Evolutionary conservation across 176 grass and related monocot genomes (phyloP), one percentile per base, ranked within the genome.

Genomic region (Aegilops tauschii): DNA sequence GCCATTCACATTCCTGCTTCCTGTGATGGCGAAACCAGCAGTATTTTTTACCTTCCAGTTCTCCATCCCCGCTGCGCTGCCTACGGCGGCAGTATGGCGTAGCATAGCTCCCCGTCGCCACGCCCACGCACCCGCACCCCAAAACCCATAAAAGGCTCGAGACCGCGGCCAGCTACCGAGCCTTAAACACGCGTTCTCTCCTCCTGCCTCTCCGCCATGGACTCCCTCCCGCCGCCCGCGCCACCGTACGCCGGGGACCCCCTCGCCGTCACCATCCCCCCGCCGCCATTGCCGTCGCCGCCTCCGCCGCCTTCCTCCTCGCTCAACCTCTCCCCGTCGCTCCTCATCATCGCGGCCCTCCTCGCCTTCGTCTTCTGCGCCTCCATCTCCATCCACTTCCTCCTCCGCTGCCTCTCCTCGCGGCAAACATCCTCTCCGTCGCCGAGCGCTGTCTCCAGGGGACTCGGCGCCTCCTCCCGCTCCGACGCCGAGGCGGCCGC

Each of bases 381-480:
- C 30, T 95, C 91, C 54, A 58, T 92, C 27, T 91, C 91, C 71
- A 95, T 98, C 82, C 93, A 95, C 83, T 86, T 95, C 87, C 81
- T 98, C 85, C 93, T 95, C 61, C 93, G 95, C 40, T 88, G 89
- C 77, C 65, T 98, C 82, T 85, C 88, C 85, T 85, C 88, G 54
- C 86, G 58, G 4, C 61, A 74, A 21, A 23, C 73, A 8, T 84
- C 80, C 47, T 80, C 20, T 17, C 81, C 69, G 65, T 70, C 77
- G 9, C 75, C 80, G 16, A 81, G 61, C 12, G 69, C 80, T 8
- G 58, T 90, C 80, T 35, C 68, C 12, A 47, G 66, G 76, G 45
- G 28, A n/a, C 76, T n/a, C 27, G 11, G 77, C 69, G 36, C 73
- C 45, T 29, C 69, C 69, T 5, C 23, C 12, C 23, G 23, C 5